Evolutionary conservation across 495 filamentous ascomycete species (phyloP), one percentile per base, ranked within the genome.

Genomic region (Hypoxylon fuscum): DNA sequence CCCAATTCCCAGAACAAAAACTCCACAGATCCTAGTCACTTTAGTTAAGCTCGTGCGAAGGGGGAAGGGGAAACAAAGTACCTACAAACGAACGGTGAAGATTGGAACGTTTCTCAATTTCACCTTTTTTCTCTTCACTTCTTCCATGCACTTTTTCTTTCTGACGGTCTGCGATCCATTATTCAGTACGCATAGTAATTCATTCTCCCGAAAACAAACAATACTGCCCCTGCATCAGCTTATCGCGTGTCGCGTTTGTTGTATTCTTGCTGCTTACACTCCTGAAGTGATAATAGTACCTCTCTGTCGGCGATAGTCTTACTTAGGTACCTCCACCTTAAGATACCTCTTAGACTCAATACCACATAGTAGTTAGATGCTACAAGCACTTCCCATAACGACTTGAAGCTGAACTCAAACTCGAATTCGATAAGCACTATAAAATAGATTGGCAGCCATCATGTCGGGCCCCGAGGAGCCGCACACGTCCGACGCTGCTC

Each of bases 381-480:
- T 47, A 47, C 21, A 3, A 37, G 18, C 17, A 52, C 43, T 22
- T 51, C 40, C 20, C 22, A 42, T 45, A 35, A 56, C 41, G 9
- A 57, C 56, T 23, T 59, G 18, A 22, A 42, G 18, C 18, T 20
- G 15, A 29, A 45, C 41, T 23, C 22, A 44, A 38, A 51, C 42
- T 46, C 41, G 29, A 60, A n/a, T n/a, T n/a, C n/a, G n/a, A n/a
- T n/a, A n/a, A n/a, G n/a, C n/a, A n/a, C n/a, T n/a, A n/a, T n/a
- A n/a, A n/a, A n/a, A n/a, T n/a, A n/a, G n/a, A 51, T 38, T 44
- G 32, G 42, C 40, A 38, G 35, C 25, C 57, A 72, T 29, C 54
- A 72, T 72, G 69, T 68, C 67, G 58, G 59, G 52, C 54, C 58
- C 40, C 46, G 69, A 68, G 52, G 63, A 68, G 51, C 60, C 61